These are phyloP conservation scores for Torulaspora delbrueckii DNA, from an alignment of 805 yeast species.

Conservation along the genomic window DNA sequence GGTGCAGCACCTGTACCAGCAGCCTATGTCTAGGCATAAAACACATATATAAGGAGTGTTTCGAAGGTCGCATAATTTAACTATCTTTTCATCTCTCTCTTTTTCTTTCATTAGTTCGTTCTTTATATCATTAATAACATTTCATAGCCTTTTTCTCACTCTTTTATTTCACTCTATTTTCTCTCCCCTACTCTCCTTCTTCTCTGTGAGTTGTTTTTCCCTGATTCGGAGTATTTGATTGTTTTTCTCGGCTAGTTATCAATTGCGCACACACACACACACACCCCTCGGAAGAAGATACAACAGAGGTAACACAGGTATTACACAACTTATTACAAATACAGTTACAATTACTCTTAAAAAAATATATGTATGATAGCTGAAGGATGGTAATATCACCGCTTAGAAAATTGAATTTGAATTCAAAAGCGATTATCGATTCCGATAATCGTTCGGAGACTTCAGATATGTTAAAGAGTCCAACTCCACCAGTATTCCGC, in stretches of 20 bases:
- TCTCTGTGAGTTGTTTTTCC: background rate
- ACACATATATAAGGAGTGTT: no score
- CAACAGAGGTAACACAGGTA: background rate
- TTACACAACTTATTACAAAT: no score
- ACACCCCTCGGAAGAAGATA: background rate
- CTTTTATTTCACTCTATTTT: background rate
- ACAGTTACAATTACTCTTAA: background rate
- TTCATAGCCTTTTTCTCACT: background rate
- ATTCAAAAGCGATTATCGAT: background rate
- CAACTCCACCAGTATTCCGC: slow-evolving; percentile 4
- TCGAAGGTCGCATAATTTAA: no score
- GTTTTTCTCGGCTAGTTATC: background rate
- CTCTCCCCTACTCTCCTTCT: background rate
- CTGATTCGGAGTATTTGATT: background rate
- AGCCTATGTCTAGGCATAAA: no score
- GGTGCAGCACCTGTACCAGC: no score
- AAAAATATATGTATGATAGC: background rate
- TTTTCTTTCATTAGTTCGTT: no score
- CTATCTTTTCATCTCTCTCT: no score
- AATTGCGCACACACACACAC: background rate
- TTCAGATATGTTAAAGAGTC: background rate
- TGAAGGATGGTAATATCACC: background rate
- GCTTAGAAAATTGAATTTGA: background rate
- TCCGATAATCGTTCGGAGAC: background rate
- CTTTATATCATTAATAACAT: no score